Percentiles rank a stretch among this genome's conserved stretches.
Evolutionary conservation across 2,329 filamentous ascomycete genomes (phyloP).

Genomic region (Didymella segeticola): DNA sequence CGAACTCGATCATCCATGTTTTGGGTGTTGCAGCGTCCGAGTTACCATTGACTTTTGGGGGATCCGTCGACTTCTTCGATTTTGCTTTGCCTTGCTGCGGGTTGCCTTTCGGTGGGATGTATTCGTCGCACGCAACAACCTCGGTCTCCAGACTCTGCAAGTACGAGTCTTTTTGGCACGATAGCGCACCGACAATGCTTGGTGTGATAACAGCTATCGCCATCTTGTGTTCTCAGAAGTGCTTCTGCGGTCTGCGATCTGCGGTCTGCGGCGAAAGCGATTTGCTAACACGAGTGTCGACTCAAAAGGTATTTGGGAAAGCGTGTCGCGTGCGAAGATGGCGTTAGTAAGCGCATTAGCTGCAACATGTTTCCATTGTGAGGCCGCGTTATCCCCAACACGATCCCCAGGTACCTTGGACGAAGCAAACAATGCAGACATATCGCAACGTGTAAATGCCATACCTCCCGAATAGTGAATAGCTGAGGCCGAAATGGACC

Average conservation of each 20-base stretch:
- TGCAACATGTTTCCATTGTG: neutral
- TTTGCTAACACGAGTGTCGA: neutral
- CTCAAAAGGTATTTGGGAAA: slow-evolving; percentile 7
- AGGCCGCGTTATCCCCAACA: neutral
- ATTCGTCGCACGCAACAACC: slow-evolving; percentile 43
- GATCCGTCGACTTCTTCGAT: slow-evolving; percentile 36
- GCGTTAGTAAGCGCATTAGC: slow-evolving; percentile 23
- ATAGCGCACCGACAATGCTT: slow-evolving; percentile 39
- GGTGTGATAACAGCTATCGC: slow-evolving; percentile 23
- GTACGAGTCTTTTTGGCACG: slow-evolving; percentile 44
- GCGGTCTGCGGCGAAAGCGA: slow-evolving; percentile 7
- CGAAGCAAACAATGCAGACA: neutral
- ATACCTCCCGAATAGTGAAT: slow-evolving; percentile 1
- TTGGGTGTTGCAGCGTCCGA: slow-evolving; percentile 21
- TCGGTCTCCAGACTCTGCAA: slow-evolving; percentile 38
- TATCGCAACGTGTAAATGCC: neutral
- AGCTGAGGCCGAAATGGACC: neutral
- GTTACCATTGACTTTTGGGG: slow-evolving; percentile 21
- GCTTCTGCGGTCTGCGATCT: slow-evolving; percentile 1
- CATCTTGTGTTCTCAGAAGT: slow-evolving; percentile 21
- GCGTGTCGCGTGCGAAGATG: slow-evolving; percentile 21
- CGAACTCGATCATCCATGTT: slow-evolving; percentile 40
- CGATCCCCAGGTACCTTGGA: neutral
- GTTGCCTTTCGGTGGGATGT: slow-evolving; percentile 25
- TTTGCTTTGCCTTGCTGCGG: slow-evolving; percentile 33